Evolutionary conservation across 2,329 filamentous ascomycete genomes (phyloP).

Genomic region (Exophiala calicioides): DNA sequence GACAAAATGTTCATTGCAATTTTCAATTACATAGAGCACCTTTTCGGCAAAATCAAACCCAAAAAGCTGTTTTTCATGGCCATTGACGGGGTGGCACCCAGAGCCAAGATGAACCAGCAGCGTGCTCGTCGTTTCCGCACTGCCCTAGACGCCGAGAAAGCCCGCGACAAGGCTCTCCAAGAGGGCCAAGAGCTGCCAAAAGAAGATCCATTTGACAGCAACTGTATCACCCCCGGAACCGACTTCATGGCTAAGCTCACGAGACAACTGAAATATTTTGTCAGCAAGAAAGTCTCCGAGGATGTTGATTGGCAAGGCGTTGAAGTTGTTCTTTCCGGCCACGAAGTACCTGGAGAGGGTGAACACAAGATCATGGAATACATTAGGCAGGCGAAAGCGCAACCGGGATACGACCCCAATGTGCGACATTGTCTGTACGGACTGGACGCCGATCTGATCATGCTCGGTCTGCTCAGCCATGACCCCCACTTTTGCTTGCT

Average conservation of each 20-base stretch:
- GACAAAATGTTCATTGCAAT: conserved; percentile 99
- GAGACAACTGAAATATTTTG: conserved; percentile 92
- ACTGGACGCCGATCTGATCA: conserved; percentile 95
- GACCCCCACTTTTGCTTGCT: conserved; percentile 97
- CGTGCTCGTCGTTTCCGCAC: conserved; percentile 92
- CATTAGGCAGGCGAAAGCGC: conserved; percentile 94
- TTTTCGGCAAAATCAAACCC: conserved; percentile 98
- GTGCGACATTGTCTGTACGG: conserved; percentile 96
- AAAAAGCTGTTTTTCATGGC: conserved; percentile 99
- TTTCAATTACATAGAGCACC: conserved; percentile 99
- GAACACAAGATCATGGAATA: conserved; percentile 99
- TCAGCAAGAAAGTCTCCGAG: conserved; percentile 97
- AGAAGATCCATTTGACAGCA: conserved; percentile 96
- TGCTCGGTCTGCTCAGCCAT: conserved; percentile 94
- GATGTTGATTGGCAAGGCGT: conserved; percentile 97
- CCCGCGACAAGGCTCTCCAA: conserved; percentile 85
- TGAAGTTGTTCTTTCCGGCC: conserved; percentile 92
- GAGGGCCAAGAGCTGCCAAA: conserved; percentile 92
- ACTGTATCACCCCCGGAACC: conserved; percentile 95
- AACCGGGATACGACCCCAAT: conserved; percentile 88
- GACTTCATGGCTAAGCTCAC: conserved; percentile 98
- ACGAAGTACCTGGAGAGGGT: conserved; percentile 96
- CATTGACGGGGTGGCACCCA: conserved; percentile 93
- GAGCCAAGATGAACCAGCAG: conserved; percentile 99
- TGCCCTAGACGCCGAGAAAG: conserved; percentile 83